A percentile compares a stretch with the other conserved stretches of the same genome.
Conservation (phyloP, 495 filamentous ascomycete genomes). For the Talaromyces stipitatus region DNA sequence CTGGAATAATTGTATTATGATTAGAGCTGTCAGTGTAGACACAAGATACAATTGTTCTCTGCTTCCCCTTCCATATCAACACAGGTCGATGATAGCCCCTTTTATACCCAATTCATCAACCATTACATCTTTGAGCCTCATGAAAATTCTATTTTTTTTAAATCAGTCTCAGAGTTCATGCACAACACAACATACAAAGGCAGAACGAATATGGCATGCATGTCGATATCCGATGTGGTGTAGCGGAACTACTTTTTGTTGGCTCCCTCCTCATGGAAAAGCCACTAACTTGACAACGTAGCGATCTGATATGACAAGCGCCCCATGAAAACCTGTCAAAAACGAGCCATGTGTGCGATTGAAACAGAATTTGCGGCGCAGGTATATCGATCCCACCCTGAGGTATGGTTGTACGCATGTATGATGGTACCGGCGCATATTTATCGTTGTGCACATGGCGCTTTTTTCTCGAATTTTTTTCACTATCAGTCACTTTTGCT, state of each 20-base stretch:
- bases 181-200: not conserved
- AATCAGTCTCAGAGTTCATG: not conserved
- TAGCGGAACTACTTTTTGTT: not conserved
- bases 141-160: not conserved
- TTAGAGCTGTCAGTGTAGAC: no score
- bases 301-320: not conserved
- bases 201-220: not conserved
- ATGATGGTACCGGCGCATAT: not conserved
- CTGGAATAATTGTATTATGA: no score
- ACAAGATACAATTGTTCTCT: not conserved
- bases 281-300: not conserved
- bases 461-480: not conserved
- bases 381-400: not conserved
- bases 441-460: not conserved
- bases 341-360: not conserved
- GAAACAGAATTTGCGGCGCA: not conserved
- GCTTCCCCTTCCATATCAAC: not conserved
- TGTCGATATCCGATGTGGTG: constrained; percentile 2
- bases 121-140: not conserved
- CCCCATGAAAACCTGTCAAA: not conserved
- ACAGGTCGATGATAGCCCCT: not conserved
- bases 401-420: not conserved
- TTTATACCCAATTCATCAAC: not conserved
- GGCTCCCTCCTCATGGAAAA: not conserved
- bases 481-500: not conserved